A percentile compares a stretch with the other conserved stretches of the same genome.
Conservation (phyloP, 768 basidiomycete genomes). For the Kwoniella dendrophila region DNA sequence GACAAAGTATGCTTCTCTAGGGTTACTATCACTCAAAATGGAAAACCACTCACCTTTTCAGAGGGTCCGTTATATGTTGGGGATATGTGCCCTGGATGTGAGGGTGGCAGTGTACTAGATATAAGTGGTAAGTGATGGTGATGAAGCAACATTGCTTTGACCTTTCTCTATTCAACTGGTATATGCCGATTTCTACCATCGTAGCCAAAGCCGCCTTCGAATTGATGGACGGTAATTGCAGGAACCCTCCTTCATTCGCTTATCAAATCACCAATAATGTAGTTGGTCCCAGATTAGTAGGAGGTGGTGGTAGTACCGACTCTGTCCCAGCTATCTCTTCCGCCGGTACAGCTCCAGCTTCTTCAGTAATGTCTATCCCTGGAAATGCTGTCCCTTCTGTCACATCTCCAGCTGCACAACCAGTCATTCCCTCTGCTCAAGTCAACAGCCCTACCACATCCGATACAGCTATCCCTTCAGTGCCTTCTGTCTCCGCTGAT, state of each 20-base stretch:
- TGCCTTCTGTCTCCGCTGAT: background rate
- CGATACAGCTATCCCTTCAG: background rate
- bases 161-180: no score
- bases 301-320: background rate
- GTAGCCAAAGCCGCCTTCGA: no score
- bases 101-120: background rate
- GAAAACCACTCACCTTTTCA: conserved; percentile 1
- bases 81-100: conserved; percentile 1
- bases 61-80: conserved; percentile 7
- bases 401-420: background rate
- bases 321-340: background rate
- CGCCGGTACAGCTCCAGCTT: background rate
- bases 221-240: conserved; percentile 7
- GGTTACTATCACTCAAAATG: conserved; percentile 1
- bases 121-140: conserved; percentile 3
- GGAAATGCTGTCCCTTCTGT: background rate
- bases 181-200: no score
- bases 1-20: background rate
- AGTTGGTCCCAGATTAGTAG: background rate
- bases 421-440: background rate
- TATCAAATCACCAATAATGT: conserved; percentile 9
- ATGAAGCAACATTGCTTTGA: no score
- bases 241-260: conserved; percentile 4
- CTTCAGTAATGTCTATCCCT: background rate
- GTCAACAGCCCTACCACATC: background rate